Evolutionary conservation across 148 eudicot species (phyloP).

Genomic region (Salicornia ramosissima): DNA sequence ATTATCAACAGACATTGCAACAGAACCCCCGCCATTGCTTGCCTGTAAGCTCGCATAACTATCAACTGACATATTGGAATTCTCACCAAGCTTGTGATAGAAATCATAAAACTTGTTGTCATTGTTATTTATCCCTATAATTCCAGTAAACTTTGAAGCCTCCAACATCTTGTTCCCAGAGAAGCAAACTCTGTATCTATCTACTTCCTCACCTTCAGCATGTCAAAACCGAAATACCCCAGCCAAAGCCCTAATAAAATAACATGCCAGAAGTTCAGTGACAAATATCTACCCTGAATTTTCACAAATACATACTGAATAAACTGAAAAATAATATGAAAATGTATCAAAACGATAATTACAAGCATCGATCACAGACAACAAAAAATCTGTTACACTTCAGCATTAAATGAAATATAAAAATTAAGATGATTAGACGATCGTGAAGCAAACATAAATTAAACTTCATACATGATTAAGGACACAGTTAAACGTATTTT

Average conservation of each 20-base stretch:
- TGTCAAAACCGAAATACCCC: constrained; percentile 14
- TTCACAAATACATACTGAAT: background rate
- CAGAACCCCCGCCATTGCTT: constrained; percentile 92
- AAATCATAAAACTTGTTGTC: constrained; percentile 70
- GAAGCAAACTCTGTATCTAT: constrained; percentile 27
- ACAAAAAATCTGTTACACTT: background rate
- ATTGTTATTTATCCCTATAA: constrained; percentile 62
- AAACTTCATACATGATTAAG: background rate
- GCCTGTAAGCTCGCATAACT: constrained; percentile 72
- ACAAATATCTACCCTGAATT: background rate
- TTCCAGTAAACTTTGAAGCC: constrained; percentile 71
- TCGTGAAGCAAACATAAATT: background rate
- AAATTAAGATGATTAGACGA: background rate
- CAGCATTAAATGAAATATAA: too few species aligned
- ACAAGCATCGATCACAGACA: background rate
- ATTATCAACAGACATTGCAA: constrained; percentile 90
- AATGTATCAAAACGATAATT: background rate
- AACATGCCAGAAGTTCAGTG: constrained; percentile 18
- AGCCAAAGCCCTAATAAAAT: constrained; percentile 19
- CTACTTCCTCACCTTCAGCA: constrained; percentile 41
- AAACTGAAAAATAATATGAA: background rate
- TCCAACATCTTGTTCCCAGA: constrained; percentile 68
- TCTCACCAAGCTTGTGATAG: constrained; percentile 82
- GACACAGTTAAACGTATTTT: background rate
- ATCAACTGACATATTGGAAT: constrained; percentile 84